Conservation (phyloP, 208 protist genomes). For the Leishmania braziliensis region DNA sequence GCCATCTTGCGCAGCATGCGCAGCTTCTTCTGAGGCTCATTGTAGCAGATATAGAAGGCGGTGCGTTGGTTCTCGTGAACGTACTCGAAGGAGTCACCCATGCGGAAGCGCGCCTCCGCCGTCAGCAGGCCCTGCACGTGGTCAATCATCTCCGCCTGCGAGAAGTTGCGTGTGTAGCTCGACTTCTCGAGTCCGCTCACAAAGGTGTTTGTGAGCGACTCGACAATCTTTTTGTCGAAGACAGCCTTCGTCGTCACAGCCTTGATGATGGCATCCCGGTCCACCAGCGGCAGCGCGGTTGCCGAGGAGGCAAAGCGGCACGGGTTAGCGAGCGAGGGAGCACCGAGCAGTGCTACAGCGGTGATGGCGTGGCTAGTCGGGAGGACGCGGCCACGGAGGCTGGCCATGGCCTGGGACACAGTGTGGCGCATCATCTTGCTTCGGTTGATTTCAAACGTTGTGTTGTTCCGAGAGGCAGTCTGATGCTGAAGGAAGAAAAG, state of each 20-base stretch:
- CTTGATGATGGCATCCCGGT: constrained; percentile 35
- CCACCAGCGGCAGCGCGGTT: constrained; percentile 8
- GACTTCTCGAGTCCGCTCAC: constrained; percentile 45
- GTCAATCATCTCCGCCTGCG: constrained; percentile 40
- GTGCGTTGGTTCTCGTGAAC: constrained; percentile 45
- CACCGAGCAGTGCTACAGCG: not conserved
- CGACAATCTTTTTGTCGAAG: constrained; percentile 50
- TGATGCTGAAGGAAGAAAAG: not conserved
- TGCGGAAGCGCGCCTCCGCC: constrained; percentile 49
- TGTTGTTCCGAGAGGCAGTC: not conserved
- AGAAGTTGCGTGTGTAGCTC: constrained; percentile 54
- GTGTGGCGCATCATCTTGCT: constrained; percentile 43
- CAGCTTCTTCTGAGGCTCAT: constrained; percentile 44
- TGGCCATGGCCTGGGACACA: constrained; percentile 18
- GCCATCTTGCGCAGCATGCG: constrained; percentile 63
- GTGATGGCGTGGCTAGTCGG: not conserved
- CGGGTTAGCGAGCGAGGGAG: not conserved
- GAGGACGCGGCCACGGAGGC: not conserved
- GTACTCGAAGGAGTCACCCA: constrained; percentile 73
- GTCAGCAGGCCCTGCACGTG: constrained; percentile 72
- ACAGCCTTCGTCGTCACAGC: constrained; percentile 39
- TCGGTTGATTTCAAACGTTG: not conserved
- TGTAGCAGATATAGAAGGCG: constrained; percentile 82
- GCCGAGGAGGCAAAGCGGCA: constrained; percentile 6
- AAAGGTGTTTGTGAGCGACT: constrained; percentile 45